Conservation (phyloP, 352 stramenopile species). For the Globisporangium cederbergense region DNA sequence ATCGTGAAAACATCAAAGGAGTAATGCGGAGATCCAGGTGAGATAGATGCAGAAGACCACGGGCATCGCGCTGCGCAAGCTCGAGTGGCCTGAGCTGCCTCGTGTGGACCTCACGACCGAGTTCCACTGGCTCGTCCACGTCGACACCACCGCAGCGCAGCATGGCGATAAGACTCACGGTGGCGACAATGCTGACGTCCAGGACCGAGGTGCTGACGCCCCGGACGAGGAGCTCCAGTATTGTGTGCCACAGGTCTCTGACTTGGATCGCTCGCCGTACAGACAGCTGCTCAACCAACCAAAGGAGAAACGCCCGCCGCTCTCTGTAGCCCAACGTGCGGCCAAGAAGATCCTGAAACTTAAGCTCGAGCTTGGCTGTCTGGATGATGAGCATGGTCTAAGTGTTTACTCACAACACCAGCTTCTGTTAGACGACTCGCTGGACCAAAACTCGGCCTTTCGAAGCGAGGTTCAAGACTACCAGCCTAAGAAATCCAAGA, state of each 20-base stretch:
- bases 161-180: conserved; percentile 4
- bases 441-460: conserved; percentile 1
- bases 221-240: background rate
- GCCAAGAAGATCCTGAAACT: conserved; percentile 53
- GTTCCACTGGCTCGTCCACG: conserved; percentile 40
- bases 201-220: background rate
- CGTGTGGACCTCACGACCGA: conserved; percentile 39
- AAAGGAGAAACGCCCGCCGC: conserved; percentile 16
- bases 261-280: conserved; percentile 35
- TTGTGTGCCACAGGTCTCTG: background rate
- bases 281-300: conserved; percentile 21
- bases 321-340: conserved; percentile 48
- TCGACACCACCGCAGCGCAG: conserved; percentile 7
- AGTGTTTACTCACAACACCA: background rate
- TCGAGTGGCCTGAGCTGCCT: conserved; percentile 31
- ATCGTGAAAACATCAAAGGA: background rate
- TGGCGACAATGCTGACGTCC: conserved; percentile 5
- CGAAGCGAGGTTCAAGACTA: conserved; percentile 10
- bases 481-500: background rate
- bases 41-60: background rate
- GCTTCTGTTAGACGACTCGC: background rate
- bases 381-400: background rate
- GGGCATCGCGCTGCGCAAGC: conserved; percentile 18
- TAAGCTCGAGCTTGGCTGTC: conserved; percentile 29
- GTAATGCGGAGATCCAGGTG: background rate